phyloP scores from a whole-genome alignment of 768 basidiomycete species.

The Tricholoma terreum region DNA sequence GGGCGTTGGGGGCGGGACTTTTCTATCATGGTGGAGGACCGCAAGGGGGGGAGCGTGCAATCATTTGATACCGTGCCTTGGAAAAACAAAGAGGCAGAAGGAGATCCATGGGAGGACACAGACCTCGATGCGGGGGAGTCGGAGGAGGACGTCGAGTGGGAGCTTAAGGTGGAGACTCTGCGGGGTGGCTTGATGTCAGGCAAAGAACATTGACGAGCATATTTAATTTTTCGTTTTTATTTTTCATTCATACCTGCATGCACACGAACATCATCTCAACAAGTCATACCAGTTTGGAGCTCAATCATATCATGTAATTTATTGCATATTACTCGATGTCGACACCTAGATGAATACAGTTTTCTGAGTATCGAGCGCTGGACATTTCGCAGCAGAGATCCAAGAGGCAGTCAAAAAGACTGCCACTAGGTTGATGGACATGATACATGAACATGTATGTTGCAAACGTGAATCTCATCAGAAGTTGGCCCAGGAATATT shows the following conservation, averaged over 20 bases:
- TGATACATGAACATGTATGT: too few species aligned
- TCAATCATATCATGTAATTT: not conserved
- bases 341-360: too few species aligned
- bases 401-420: too few species aligned
- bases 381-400: too few species aligned
- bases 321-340: not conserved
- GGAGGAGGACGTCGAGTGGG: not conserved
- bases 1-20: not conserved
- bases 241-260: slow-evolving; percentile 1
- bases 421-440: too few species aligned
- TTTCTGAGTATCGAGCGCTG: too few species aligned
- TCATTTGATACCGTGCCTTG: too few species aligned
- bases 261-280: not conserved
- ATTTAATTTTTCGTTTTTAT: not conserved
- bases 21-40: not conserved
- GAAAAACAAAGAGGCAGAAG: not conserved
- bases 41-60: not conserved
- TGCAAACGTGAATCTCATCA: too few species aligned
- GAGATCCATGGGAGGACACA: slow-evolving; percentile 5
- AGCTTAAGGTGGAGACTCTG: not conserved
- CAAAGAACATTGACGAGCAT: slow-evolving; percentile 1
- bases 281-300: not conserved
- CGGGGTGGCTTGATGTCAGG: not conserved
- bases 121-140: slow-evolving; percentile 1
- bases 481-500: too few species aligned